Evolutionary conservation across 805 yeast genomes (phyloP).

Genomic region (Candida manassasensis): DNA sequence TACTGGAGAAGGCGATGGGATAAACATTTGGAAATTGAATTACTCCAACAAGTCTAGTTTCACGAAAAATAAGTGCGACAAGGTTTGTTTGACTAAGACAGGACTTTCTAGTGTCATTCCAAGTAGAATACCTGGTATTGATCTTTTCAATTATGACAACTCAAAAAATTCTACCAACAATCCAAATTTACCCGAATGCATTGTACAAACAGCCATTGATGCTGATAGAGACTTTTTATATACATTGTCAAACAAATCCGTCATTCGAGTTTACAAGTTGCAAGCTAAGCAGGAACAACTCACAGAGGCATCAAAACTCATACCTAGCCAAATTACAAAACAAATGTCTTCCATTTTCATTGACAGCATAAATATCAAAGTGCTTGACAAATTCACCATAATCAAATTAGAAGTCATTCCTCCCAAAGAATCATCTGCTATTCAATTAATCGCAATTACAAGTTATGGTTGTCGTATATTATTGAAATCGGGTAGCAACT

Average conservation of each 20-base stretch:
- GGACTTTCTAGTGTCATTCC: constrained; percentile 40
- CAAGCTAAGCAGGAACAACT: constrained; percentile 38
- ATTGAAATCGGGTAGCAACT: constrained; percentile 44
- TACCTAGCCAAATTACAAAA: constrained; percentile 44
- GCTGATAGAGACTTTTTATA: constrained; percentile 73
- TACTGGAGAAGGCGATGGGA: constrained; percentile 73
- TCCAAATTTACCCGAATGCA: constrained; percentile 44
- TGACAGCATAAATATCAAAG: constrained; percentile 51
- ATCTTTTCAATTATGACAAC: constrained; percentile 19
- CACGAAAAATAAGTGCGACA: constrained; percentile 78
- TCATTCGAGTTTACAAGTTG: constrained; percentile 73
- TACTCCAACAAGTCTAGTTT: constrained; percentile 82
- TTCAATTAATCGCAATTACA: constrained; percentile 75
- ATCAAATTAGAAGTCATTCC: constrained; percentile 60
- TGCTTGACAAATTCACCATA: constrained; percentile 47
- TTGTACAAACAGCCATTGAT: constrained; percentile 68
- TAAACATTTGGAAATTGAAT: constrained; percentile 80
- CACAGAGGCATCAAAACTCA: constrained; percentile 32
- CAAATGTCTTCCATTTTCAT: constrained; percentile 48
- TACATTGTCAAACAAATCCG: constrained; percentile 75
- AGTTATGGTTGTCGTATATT: constrained; percentile 79
- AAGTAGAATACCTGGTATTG: constrained; percentile 30
- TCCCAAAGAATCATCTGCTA: constrained; percentile 58
- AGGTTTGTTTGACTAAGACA: constrained; percentile 74
- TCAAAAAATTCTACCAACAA: constrained; percentile 5